Conservation (phyloP, 306 rosid genomes). For the Prunus mongolica region DNA sequence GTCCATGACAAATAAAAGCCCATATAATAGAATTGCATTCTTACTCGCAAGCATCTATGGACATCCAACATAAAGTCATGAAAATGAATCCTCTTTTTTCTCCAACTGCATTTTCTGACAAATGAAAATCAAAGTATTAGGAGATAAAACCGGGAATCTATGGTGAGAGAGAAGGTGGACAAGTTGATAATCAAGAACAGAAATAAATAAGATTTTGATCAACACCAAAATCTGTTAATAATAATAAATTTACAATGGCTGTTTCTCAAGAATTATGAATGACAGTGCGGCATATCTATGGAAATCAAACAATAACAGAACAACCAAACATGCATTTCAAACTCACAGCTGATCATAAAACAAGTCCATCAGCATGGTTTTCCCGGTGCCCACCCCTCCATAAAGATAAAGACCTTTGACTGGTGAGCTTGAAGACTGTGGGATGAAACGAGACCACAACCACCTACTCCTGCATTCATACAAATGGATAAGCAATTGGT, state of each 20-base stretch:
- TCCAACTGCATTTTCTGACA: constrained; percentile 76
- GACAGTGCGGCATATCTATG: background rate
- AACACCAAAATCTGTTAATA: background rate
- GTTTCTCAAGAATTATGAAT: constrained; percentile 9
- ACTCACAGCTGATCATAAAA: constrained; percentile 90
- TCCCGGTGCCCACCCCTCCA: constrained; percentile 99
- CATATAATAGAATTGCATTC: constrained; percentile 26
- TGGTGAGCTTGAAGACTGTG: constrained; percentile 70
- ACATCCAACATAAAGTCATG: constrained; percentile 95
- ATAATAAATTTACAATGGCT: background rate
- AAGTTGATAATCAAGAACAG: constrained; percentile 19
- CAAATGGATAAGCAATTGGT: constrained; percentile 5
- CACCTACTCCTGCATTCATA: constrained; percentile 64
- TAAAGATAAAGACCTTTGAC: constrained; percentile 90
- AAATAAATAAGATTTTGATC: constrained; percentile 18
- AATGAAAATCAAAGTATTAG: constrained; percentile 22
- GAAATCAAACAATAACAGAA: constrained; percentile 1
- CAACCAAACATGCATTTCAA: constrained; percentile 16
- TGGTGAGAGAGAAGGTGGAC: background rate
- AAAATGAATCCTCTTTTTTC: constrained; percentile 91
- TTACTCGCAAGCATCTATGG: constrained; percentile 87
- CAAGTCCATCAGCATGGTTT: constrained; percentile 99
- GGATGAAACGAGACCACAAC: constrained; percentile 94
- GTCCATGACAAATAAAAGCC: background rate
- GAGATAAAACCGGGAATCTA: constrained; percentile 15